These are phyloP conservation scores for Geotrichum citri-aurantii DNA, from an alignment of 1,139 yeast genomes.

Conservation along the genomic window DNA sequence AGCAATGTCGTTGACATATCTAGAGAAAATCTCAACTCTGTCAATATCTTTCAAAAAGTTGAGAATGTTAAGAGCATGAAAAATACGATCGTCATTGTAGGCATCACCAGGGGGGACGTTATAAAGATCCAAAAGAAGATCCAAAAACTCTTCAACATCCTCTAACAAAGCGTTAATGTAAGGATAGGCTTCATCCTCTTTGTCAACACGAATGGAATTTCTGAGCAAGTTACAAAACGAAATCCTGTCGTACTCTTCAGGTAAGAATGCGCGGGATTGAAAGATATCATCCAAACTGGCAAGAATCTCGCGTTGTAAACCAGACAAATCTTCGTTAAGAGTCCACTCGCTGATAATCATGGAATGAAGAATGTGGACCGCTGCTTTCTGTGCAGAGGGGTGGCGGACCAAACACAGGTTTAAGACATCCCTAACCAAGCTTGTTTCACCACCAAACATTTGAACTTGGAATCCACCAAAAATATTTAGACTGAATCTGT, in stretches of 20 bases:
- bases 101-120: slow-evolving; percentile 77
- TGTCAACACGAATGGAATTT: slow-evolving; percentile 49
- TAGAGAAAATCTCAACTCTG: slow-evolving; percentile 72
- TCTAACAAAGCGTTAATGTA: slow-evolving; percentile 50
- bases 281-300: slow-evolving; percentile 59
- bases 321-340: slow-evolving; percentile 52
- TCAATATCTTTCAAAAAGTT: slow-evolving; percentile 73
- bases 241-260: slow-evolving; percentile 50
- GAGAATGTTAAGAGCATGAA: slow-evolving; percentile 69
- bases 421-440: slow-evolving; percentile 59
- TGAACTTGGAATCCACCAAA: slow-evolving; percentile 71
- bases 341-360: slow-evolving; percentile 64
- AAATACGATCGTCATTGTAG: slow-evolving; percentile 79
- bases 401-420: slow-evolving; percentile 66
- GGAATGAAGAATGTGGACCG: slow-evolving; percentile 67
- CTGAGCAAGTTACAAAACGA: slow-evolving; percentile 49
- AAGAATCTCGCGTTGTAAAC: slow-evolving; percentile 51
- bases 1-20: slow-evolving; percentile 72
- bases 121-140: slow-evolving; percentile 59
- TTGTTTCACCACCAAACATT: slow-evolving; percentile 53
- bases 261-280: slow-evolving; percentile 48
- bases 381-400: slow-evolving; percentile 53
- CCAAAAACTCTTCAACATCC: slow-evolving; percentile 56
- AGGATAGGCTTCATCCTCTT: slow-evolving; percentile 59
- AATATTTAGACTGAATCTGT: slow-evolving; percentile 54